Base-by-base conservation (phyloP, 2,329 filamentous ascomycete genomes). In the Colletotrichum sublineola region DNA sequence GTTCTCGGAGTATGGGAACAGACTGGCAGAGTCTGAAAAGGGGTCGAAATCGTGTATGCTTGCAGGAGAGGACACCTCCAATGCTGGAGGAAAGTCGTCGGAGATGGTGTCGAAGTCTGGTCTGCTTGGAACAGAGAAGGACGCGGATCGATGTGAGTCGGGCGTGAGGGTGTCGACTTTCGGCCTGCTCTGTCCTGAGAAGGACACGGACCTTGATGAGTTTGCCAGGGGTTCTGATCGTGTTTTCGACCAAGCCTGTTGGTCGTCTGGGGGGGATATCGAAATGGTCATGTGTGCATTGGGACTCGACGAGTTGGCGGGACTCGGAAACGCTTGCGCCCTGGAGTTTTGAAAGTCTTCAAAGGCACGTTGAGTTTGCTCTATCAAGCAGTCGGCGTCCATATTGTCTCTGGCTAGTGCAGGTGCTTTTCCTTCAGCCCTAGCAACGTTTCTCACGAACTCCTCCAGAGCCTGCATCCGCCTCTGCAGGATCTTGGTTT, bases 381-480 rank as follows among this genome's bases (percentile, higher is more conserved):
- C 52, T 53, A 66, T n/a, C 20, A 58, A 24, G n/a, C n/a, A 31
- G 18, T 58, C 6, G 36, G 42, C 8, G 31, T 40, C 29, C 1
- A 31, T 31, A 31, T 50, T 40, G 20, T 8, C 36, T 24, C 31
- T 61, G 20, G 40, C 14, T 14, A 18, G 20, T 2, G 9, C 46
- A 7, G 9, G 15, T 3, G 15, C 15, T n/a, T 63, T 46, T 0
- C 55, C 46, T 8, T 71, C 69, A 5, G 46, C 46, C n/a, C 46
- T n/a, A 15, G 70, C 58, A 12, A 67, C 66, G 2, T 61, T 73
- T 11, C 48, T 69, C 29, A 73, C 70, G 12, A 73, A 70, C 24
- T 73, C 70, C 3, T 73, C 70, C 1, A 73, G 53, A 1, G 70
- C 70, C 31, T 69, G 66, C 70, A 73, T 73, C 24, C 70, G 60